Evolutionary conservation across 78 protist species (phyloP).

Genomic region (Speleostelium caveatum): DNA sequence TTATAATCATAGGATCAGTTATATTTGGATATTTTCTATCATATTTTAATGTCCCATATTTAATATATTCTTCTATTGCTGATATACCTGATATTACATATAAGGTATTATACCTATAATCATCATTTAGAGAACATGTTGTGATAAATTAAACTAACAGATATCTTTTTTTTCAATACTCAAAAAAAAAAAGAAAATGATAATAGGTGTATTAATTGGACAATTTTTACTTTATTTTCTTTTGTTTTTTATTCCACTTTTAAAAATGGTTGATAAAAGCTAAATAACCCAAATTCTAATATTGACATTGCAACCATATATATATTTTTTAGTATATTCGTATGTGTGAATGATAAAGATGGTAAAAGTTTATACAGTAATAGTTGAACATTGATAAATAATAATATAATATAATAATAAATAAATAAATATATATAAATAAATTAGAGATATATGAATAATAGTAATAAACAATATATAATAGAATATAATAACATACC

Average conservation of each 20-base stretch:
- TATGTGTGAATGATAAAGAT: no score
- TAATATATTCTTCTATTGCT: background rate
- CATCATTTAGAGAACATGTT: no score
- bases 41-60: conserved; percentile 7
- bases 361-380: background rate
- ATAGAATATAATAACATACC: no score
- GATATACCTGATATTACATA: conserved; percentile 16
- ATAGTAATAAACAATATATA: no score
- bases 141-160: no score
- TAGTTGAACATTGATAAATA: background rate
- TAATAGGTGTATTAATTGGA: background rate
- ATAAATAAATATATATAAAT: no score
- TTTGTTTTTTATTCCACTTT: conserved; percentile 7
- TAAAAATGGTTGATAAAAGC: background rate
- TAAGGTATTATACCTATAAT: no score
- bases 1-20: conserved; percentile 11
- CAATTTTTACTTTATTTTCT: conserved; percentile 15
- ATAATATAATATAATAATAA: no score
- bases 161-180: no score
- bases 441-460: background rate
- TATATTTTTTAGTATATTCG: background rate
- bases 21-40: conserved; percentile 18
- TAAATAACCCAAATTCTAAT: no score
- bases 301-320: no score
- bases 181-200: conserved; percentile 32